phyloP scores from a whole-genome alignment of 31 red algal genomes.

The Bonnemaisonia californica region DNA sequence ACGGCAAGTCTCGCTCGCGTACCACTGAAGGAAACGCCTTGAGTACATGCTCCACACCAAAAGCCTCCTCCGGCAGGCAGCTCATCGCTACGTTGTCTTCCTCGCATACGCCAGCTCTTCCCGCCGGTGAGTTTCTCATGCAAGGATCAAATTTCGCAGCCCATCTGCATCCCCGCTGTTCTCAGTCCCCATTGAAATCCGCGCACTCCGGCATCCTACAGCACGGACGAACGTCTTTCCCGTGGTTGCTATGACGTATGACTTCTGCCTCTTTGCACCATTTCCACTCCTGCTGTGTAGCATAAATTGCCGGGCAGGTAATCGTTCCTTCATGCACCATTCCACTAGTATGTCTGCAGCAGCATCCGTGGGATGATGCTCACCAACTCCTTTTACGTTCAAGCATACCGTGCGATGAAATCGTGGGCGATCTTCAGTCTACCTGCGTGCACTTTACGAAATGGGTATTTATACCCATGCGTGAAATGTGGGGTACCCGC shows the following conservation, averaged over 20 bases:
- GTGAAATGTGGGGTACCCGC: no score
- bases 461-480: no score
- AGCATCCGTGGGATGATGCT: constrained; percentile 50
- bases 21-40: constrained; percentile 36
- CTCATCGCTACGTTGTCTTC: constrained; percentile 26
- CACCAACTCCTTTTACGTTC: constrained; percentile 11
- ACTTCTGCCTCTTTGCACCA: background rate
- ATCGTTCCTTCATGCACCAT: constrained; percentile 50
- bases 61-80: constrained; percentile 51
- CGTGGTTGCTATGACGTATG: background rate
- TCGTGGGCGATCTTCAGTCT: constrained; percentile 6
- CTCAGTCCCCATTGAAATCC: constrained; percentile 44
- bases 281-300: no score
- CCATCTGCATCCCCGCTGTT: constrained; percentile 9
- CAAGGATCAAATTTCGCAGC: constrained; percentile 40
- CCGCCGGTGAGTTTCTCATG: constrained; percentile 27
- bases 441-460: background rate
- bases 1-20: constrained; percentile 37
- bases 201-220: constrained; percentile 28
- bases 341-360: constrained; percentile 45
- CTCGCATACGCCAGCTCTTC: background rate
- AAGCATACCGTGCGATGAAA: constrained; percentile 21
- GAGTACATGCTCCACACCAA: constrained; percentile 43
- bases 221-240: constrained; percentile 12
- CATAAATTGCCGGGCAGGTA: constrained; percentile 32